A percentile compares a stretch with the other conserved stretches of the same genome.
These are phyloP conservation scores for Laetiporus sulphureus DNA, from an alignment of 1,284 basidiomycete species.

Conservation along the genomic window DNA sequence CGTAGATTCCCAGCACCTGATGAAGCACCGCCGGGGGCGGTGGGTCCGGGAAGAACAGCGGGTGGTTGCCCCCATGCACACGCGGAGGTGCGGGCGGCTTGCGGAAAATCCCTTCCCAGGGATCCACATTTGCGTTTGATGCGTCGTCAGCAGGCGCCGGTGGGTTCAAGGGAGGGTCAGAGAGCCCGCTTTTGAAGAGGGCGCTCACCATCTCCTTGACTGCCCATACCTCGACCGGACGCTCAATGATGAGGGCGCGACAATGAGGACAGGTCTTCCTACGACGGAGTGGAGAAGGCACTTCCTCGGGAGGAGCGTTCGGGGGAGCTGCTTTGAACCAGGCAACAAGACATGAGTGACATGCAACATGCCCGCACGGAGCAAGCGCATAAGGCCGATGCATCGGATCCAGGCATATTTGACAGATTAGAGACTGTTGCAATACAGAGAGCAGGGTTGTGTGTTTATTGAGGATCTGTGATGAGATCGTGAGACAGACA, in stretches of 20 bases:
- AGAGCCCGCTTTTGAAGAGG: slow-evolving; percentile 46
- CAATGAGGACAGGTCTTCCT: slow-evolving; percentile 74
- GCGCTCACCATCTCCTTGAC: slow-evolving; percentile 58
- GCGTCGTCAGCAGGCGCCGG: slow-evolving; percentile 8
- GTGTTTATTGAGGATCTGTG: slow-evolving; percentile 39
- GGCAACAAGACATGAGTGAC: slow-evolving; percentile 59
- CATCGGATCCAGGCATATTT: slow-evolving; percentile 69
- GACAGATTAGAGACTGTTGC: slow-evolving; percentile 61
- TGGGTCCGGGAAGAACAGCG: slow-evolving; percentile 10
- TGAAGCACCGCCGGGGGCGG: slow-evolving; percentile 24
- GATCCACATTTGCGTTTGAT: slow-evolving; percentile 26
- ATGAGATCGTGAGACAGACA: neutral
- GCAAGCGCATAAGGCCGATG: slow-evolving; percentile 63
- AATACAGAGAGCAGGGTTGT: slow-evolving; percentile 41
- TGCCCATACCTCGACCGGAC: slow-evolving; percentile 66
- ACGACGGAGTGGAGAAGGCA: slow-evolving; percentile 25
- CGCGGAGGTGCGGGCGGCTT: slow-evolving; percentile 6
- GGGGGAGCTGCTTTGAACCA: slow-evolving; percentile 57
- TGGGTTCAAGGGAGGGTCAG: slow-evolving; percentile 23
- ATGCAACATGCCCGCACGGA: slow-evolving; percentile 71
- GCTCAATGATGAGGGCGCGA: slow-evolving; percentile 49
- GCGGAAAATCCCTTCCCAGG: slow-evolving; percentile 59
- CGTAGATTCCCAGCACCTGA: slow-evolving; percentile 50
- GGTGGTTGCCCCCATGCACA: slow-evolving; percentile 14
- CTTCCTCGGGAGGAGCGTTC: slow-evolving; percentile 11